Evolutionary conservation across 2,329 filamentous ascomycete genomes (phyloP).

Genomic region (Penicillium sp.): DNA sequence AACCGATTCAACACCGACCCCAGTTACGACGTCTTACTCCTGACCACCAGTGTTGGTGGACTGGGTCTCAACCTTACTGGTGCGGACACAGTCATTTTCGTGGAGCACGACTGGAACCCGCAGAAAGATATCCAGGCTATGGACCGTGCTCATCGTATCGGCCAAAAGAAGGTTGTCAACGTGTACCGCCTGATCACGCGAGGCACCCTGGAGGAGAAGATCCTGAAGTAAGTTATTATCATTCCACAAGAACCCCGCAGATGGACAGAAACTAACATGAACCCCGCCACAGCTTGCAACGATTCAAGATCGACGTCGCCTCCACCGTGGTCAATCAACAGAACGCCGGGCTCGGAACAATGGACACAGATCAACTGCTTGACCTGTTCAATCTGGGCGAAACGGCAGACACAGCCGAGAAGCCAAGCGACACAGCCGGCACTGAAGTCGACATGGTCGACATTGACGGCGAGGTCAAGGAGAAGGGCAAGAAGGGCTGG

Average conservation of each 20-base stretch:
- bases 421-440: constrained; percentile 60
- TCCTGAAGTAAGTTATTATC: constrained; percentile 64
- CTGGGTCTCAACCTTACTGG: constrained; percentile 93
- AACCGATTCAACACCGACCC: constrained; percentile 99
- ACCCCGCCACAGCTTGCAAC: constrained; percentile 68
- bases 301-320: constrained; percentile 98
- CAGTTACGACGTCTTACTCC: constrained; percentile 87
- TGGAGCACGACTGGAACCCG: constrained; percentile 99
- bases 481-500: constrained; percentile 96
- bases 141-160: constrained; percentile 97
- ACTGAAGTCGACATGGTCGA: constrained; percentile 77
- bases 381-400: constrained; percentile 93
- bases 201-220: constrained; percentile 97
- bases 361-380: constrained; percentile 98
- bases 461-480: constrained; percentile 84
- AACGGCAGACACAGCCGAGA: constrained; percentile 55
- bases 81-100: constrained; percentile 97
- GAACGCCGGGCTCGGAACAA: constrained; percentile 88
- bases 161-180: constrained; percentile 99
- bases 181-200: constrained; percentile 96
- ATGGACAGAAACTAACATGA: constrained; percentile 19
- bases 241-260: constrained; percentile 14
- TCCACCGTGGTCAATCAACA: constrained; percentile 98
- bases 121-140: constrained; percentile 98
- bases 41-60: constrained; percentile 94